Evolutionary conservation across 495 filamentous ascomycete genomes (phyloP).

Genomic region (Physcia stellaris): DNA sequence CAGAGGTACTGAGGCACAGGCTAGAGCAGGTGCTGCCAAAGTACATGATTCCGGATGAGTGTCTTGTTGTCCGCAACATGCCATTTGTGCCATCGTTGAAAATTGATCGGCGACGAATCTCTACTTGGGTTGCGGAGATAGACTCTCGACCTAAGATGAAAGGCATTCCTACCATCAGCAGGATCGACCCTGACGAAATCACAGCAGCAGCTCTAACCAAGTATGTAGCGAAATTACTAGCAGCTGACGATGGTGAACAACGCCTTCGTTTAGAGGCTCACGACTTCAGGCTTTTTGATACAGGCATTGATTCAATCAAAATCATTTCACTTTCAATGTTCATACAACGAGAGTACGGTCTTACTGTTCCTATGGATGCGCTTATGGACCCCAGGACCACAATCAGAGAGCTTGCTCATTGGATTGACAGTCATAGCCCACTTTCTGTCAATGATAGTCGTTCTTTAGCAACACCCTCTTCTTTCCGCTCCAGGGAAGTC

Average conservation of each 20-base stretch:
- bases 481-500: not conserved
- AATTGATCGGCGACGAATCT: slow-evolving; percentile 21
- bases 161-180: too few species aligned
- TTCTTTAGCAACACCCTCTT: not conserved
- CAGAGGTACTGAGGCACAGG: not conserved
- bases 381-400: slow-evolving; percentile 16
- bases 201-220: too few species aligned
- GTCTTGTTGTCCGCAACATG: slow-evolving; percentile 25
- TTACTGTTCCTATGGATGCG: slow-evolving; percentile 14
- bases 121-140: slow-evolving; percentile 20
- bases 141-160: too few species aligned
- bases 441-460: not conserved
- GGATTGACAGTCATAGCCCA: slow-evolving; percentile 4
- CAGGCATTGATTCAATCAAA: slow-evolving; percentile 24
- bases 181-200: too few species aligned
- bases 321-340: slow-evolving; percentile 19
- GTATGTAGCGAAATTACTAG: too few species aligned
- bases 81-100: slow-evolving; percentile 30
- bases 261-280: slow-evolving; percentile 12
- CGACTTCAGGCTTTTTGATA: slow-evolving; percentile 15
- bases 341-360: slow-evolving; percentile 16
- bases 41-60: slow-evolving; percentile 33
- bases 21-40: slow-evolving; percentile 11
- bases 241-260: too few species aligned
- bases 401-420: slow-evolving; percentile 12